Evolutionary conservation across 306 rosid genomes (phyloP).

Genomic region (Spatholobus suberectus): DNA sequence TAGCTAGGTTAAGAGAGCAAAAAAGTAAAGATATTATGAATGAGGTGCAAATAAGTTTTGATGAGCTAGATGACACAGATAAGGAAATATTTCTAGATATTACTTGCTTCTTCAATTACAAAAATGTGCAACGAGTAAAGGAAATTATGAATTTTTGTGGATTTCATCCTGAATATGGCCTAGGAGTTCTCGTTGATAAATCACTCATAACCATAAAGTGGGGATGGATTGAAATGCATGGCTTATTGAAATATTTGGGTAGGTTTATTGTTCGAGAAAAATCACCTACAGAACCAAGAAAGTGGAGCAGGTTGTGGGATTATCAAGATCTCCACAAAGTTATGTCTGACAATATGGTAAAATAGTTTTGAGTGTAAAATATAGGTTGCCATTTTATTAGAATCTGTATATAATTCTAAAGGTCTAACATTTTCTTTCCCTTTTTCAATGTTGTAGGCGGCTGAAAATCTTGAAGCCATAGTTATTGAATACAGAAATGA

Average conservation of each 20-base stretch:
- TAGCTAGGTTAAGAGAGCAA: neutral
- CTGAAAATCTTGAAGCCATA: slow-evolving; percentile 26
- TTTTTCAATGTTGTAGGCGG: neutral
- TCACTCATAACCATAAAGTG: neutral
- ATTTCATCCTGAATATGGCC: neutral
- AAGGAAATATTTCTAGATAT: slow-evolving; percentile 23
- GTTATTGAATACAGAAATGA: fast-evolving
- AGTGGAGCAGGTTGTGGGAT: slow-evolving; percentile 32
- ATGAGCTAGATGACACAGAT: neutral
- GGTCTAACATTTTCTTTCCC: neutral
- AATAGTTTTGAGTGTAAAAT: neutral
- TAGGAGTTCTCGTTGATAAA: neutral
- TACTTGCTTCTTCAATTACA: neutral
- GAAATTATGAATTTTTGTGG: neutral
- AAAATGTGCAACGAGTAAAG: fast-evolving
- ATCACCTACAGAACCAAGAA: neutral
- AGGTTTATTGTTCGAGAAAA: neutral
- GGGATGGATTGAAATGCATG: neutral
- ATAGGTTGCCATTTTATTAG: neutral
- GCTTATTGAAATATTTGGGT: neutral
- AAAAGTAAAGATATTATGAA: neutral
- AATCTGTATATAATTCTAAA: neutral
- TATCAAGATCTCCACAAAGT: neutral
- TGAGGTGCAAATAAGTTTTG: slow-evolving; percentile 15
- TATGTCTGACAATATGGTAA: neutral